phyloP scores from a whole-genome alignment of 2,329 filamentous ascomycete genomes.

The Pseudocercospora fijiensis region DNA sequence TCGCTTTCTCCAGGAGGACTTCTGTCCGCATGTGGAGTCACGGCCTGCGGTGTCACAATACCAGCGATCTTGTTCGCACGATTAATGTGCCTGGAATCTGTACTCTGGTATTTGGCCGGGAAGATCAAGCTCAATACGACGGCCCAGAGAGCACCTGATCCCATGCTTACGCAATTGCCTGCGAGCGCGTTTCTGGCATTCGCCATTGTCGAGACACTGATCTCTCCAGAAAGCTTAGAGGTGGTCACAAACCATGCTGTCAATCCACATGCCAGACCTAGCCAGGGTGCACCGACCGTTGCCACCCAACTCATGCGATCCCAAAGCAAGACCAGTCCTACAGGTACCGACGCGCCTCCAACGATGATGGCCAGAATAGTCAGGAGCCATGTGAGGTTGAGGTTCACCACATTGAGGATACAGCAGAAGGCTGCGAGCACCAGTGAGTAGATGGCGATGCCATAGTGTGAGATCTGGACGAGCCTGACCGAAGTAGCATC shows the following conservation, averaged over 20 bases:
- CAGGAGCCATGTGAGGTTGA: slow-evolving; percentile 45
- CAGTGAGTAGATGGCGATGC: slow-evolving; percentile 44
- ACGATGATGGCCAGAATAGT: slow-evolving; percentile 45
- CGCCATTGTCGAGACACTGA: slow-evolving; percentile 44
- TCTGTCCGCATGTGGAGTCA: neutral
- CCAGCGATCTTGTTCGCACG: slow-evolving; percentile 41
- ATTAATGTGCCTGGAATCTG: slow-evolving; percentile 43
- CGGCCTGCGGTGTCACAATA: slow-evolving; percentile 22
- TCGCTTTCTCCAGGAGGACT: slow-evolving; percentile 4
- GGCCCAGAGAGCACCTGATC: slow-evolving; percentile 38
- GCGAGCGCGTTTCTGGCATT: slow-evolving; percentile 42
- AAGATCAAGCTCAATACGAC: slow-evolving; percentile 42
- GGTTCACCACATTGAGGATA: slow-evolving; percentile 41
- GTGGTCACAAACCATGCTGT: slow-evolving; percentile 47
- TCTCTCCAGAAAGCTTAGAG: slow-evolving; percentile 39
- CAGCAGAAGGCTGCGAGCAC: slow-evolving; percentile 43
- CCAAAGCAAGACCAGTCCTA: slow-evolving; percentile 49
- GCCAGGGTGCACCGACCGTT: slow-evolving; percentile 47
- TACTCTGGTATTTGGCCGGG: slow-evolving; percentile 39
- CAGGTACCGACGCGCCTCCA: slow-evolving; percentile 46
- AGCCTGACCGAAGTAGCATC: slow-evolving; percentile 39
- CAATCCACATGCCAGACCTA: slow-evolving; percentile 47
- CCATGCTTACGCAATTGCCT: slow-evolving; percentile 35
- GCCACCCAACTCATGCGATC: slow-evolving; percentile 48
- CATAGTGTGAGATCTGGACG: slow-evolving; percentile 44